Evolutionary conservation across 2,329 filamentous ascomycete species (phyloP).

Genomic region (Epicoccum sorghinum): DNA sequence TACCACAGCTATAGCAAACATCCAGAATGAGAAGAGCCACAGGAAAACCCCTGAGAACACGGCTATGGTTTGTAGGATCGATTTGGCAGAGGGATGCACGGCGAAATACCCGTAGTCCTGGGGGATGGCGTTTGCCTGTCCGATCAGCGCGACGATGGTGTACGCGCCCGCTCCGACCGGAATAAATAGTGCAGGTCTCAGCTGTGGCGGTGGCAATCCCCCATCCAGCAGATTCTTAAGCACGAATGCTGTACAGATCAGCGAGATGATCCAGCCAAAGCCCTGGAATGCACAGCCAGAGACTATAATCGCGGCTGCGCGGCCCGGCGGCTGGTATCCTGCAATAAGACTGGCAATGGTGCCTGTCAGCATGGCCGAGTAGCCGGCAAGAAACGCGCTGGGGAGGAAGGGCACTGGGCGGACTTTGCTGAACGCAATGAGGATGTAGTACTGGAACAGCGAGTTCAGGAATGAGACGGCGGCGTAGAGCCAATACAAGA

Average conservation of each 20-base stretch:
- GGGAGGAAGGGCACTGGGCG: conserved; percentile 70
- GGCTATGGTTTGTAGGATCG: conserved; percentile 51
- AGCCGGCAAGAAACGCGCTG: conserved; percentile 71
- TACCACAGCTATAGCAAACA: conserved; percentile 52
- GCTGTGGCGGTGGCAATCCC: conserved; percentile 64
- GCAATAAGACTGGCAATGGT: conserved; percentile 71
- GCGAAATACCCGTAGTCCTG: conserved; percentile 39
- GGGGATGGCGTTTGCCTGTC: conserved; percentile 63
- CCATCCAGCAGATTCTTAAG: conserved; percentile 68
- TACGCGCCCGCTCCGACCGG: conserved; percentile 73
- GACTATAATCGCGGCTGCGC: conserved; percentile 65
- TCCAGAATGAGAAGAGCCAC: conserved; percentile 66
- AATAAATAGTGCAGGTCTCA: conserved; percentile 73
- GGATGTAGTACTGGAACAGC: conserved; percentile 61
- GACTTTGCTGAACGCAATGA: conserved; percentile 64
- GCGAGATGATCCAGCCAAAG: conserved; percentile 67
- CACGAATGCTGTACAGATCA: conserved; percentile 72
- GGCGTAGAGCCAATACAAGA: conserved; percentile 52
- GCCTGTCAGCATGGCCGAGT: conserved; percentile 71
- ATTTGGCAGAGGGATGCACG: conserved; percentile 21
- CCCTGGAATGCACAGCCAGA: conserved; percentile 72
- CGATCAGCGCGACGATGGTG: conserved; percentile 72
- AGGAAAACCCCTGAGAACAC: conserved; percentile 59
- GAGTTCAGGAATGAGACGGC: conserved; percentile 41
- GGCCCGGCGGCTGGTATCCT: conserved; percentile 60